phyloP scores from a whole-genome alignment of 1,284 basidiomycete genomes.

The Austroboletus niveus region DNA sequence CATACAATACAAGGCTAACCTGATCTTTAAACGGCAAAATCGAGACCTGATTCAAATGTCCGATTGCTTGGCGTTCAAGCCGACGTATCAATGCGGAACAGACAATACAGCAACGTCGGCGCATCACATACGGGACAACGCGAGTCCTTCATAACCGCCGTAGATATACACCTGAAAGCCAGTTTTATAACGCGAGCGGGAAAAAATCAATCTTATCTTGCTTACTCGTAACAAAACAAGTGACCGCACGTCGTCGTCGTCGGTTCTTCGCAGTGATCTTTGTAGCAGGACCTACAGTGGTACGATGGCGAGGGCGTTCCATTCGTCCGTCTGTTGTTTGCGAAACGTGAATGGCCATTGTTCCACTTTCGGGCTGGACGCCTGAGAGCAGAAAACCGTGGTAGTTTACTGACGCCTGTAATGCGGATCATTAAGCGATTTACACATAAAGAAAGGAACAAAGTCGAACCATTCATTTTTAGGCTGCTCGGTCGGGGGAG shows the following conservation, averaged over 20 bases:
- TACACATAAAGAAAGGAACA: not conserved
- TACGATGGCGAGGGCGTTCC: slow-evolving; percentile 22
- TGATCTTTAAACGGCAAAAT: not conserved
- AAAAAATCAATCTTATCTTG: not conserved
- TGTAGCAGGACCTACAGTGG: slow-evolving; percentile 33
- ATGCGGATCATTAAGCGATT: not conserved
- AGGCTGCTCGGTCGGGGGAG: slow-evolving; percentile 13
- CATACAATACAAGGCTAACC: not conserved
- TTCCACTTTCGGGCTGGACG: slow-evolving; percentile 19
- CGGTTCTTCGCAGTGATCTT: slow-evolving; percentile 32
- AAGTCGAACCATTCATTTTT: slow-evolving; percentile 21
- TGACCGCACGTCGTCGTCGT: slow-evolving; percentile 37
- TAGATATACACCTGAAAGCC: slow-evolving; percentile 29
- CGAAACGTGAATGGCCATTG: slow-evolving; percentile 13
- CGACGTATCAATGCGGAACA: slow-evolving; percentile 34
- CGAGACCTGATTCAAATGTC: not conserved
- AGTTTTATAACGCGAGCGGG: slow-evolving; percentile 6
- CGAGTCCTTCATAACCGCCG: slow-evolving; percentile 29
- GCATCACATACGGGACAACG: slow-evolving; percentile 32
- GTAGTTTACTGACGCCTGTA: slow-evolving; percentile 32
- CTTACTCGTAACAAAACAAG: slow-evolving; percentile 34
- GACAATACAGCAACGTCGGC: slow-evolving; percentile 32
- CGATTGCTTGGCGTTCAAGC: slow-evolving; percentile 11
- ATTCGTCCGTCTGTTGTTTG: slow-evolving; percentile 11
- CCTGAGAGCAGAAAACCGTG: slow-evolving; percentile 32